These are phyloP conservation scores for Otatea glauca DNA, from an alignment of 176 grass and related monocot species.

Conservation along the genomic window DNA sequence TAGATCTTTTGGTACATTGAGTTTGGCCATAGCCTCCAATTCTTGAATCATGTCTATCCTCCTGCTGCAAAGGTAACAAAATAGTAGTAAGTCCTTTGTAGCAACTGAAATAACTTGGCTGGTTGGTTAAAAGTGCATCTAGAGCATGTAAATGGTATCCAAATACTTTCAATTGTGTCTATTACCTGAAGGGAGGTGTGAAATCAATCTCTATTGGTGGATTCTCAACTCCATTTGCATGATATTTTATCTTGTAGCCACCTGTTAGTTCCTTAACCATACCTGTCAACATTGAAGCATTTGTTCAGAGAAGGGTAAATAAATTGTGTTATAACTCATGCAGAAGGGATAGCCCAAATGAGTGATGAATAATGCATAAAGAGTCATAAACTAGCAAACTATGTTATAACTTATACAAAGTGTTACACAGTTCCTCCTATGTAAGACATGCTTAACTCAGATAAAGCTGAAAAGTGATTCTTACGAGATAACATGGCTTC, in stretches of 20 bases:
- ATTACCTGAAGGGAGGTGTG: slow-evolving; percentile 90
- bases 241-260: slow-evolving; percentile 91
- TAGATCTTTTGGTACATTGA: slow-evolving; percentile 83
- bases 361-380: background rate
- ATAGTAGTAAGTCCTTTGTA: background rate
- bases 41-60: slow-evolving; percentile 92
- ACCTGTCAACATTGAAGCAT: slow-evolving; percentile 43
- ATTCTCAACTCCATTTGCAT: slow-evolving; percentile 80
- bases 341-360: background rate
- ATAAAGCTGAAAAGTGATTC: background rate
- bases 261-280: slow-evolving; percentile 90
- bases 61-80: slow-evolving; percentile 51
- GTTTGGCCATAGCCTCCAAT: slow-evolving; percentile 73
- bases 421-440: background rate
- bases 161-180: background rate
- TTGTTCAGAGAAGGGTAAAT: background rate
- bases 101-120: slow-evolving; percentile 24
- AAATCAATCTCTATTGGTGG: slow-evolving; percentile 95
- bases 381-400: background rate
- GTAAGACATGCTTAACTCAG: background rate
- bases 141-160: slow-evolving; percentile 1
- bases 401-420: background rate
- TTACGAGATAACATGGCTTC: slow-evolving; percentile 89
- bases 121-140: background rate
- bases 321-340: background rate